Conservation (phyloP, 2,329 filamentous ascomycete genomes). For the Nigrospora sphaerica region DNA sequence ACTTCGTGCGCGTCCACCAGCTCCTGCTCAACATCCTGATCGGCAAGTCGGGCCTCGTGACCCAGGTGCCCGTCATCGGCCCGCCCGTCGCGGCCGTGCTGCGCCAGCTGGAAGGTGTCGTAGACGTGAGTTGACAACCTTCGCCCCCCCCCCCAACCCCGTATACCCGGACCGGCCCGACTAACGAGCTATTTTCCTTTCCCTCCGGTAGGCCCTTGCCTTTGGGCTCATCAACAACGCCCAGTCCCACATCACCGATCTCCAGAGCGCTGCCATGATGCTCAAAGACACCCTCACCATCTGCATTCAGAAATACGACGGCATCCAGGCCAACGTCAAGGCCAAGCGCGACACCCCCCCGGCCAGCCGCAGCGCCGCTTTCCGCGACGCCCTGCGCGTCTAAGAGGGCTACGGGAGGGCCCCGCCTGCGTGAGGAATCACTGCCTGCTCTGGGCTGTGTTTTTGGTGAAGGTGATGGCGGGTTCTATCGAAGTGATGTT, state of each 20-base stretch:
- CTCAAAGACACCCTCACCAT: not conserved
- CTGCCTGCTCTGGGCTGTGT: no score
- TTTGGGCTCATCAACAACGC: conserved; percentile 9
- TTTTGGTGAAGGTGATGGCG: no score
- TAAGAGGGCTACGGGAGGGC: no score
- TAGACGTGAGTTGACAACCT: conserved; percentile 15
- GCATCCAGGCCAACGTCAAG: not conserved
- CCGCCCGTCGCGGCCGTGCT: conserved; percentile 17
- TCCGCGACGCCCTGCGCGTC: no score
- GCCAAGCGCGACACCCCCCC: no score
- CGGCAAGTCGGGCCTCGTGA: conserved; percentile 23
- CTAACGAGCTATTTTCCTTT: no score
- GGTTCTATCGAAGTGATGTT: no score
- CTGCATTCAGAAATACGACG: not conserved
- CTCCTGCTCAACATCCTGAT: conserved; percentile 25
- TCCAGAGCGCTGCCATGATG: not conserved
- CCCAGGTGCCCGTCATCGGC: conserved; percentile 18
- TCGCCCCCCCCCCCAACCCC: not conserved
- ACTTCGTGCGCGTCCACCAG: conserved; percentile 23
- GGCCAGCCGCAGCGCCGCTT: no score
- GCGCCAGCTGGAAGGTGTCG: conserved; percentile 12
- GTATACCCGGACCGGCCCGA: no score
- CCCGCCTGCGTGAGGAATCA: no score
- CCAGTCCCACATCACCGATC: not conserved
- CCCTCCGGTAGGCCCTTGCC: conserved; percentile 7